phyloP scores from a whole-genome alignment of 192 early-diverging fungal species.

The Coemansia sp. region DNA sequence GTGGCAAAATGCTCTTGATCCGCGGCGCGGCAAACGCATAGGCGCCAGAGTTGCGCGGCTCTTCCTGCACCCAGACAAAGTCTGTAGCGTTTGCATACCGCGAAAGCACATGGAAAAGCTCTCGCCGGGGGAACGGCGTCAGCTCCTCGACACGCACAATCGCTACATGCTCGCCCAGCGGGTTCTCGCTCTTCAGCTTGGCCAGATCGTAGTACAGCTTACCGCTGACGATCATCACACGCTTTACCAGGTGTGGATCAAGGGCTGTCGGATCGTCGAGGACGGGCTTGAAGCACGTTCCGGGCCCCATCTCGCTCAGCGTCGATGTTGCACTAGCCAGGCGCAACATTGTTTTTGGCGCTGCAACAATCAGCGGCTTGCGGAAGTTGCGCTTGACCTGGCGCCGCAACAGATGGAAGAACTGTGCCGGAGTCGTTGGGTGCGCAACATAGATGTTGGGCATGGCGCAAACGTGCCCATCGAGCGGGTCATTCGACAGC shows the following conservation, averaged over 20 bases:
- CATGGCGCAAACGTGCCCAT: slow-evolving; percentile 54
- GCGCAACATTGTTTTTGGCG: slow-evolving; percentile 71
- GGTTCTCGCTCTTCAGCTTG: slow-evolving; percentile 68
- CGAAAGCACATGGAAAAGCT: slow-evolving; percentile 63
- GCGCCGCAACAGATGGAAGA: slow-evolving; percentile 92
- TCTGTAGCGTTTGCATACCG: slow-evolving; percentile 66
- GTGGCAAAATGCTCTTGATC: slow-evolving; percentile 70
- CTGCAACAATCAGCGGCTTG: slow-evolving; percentile 86
- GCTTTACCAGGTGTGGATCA: slow-evolving; percentile 43
- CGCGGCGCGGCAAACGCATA: slow-evolving; percentile 86
- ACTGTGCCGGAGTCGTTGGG: slow-evolving; percentile 91
- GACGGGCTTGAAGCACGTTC: slow-evolving; percentile 84
- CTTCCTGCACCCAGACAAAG: slow-evolving; percentile 84
- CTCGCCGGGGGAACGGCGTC: slow-evolving; percentile 81
- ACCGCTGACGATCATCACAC: slow-evolving; percentile 84
- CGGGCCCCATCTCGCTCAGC: slow-evolving; percentile 82
- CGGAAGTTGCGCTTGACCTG: slow-evolving; percentile 89
- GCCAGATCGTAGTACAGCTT: slow-evolving; percentile 93
- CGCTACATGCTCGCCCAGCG: slow-evolving; percentile 68
- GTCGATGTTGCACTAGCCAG: slow-evolving; percentile 66
- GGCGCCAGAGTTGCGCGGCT: slow-evolving; percentile 91
- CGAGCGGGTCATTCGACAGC: slow-evolving; percentile 78
- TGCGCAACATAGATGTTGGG: slow-evolving; percentile 93
- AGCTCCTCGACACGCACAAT: slow-evolving; percentile 92
- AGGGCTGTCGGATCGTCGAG: slow-evolving; percentile 63